A percentile compares a stretch with the other conserved stretches of the same genome.
phyloP scores from a whole-genome alignment of 2,329 filamentous ascomycete genomes.

The Fusarium phyllophilum region DNA sequence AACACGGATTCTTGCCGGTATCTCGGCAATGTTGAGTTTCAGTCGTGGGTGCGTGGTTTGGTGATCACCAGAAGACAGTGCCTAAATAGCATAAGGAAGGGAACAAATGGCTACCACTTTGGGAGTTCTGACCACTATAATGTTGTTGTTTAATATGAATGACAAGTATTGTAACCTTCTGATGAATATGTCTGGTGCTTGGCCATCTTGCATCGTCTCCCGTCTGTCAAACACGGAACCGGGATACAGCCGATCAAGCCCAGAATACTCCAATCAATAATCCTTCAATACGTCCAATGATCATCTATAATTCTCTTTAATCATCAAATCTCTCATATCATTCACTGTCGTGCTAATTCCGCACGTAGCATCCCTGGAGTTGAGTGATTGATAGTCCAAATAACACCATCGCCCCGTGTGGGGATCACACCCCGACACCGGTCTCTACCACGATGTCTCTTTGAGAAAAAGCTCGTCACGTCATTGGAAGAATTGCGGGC shows the following conservation, averaged over 20 bases:
- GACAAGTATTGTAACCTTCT: accelerated
- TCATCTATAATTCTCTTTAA: background rate
- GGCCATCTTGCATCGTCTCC: background rate
- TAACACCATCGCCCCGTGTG: slow-evolving; percentile 42
- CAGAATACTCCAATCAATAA: background rate
- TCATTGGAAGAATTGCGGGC: slow-evolving; percentile 33
- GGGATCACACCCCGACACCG: slow-evolving; percentile 37
- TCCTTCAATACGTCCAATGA: background rate
- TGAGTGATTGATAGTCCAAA: slow-evolving; percentile 43
- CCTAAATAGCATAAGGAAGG: background rate
- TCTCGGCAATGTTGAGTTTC: background rate
- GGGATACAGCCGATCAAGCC: background rate
- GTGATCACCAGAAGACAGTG: background rate
- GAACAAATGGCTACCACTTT: accelerated
- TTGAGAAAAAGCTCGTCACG: slow-evolving; percentile 26
- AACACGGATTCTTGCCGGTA: background rate
- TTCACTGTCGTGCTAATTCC: background rate
- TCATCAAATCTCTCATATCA: background rate
- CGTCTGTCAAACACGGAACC: background rate
- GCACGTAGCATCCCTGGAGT: slow-evolving; percentile 5
- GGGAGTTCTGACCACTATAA: accelerated
- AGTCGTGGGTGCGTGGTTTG: background rate
- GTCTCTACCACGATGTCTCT: slow-evolving; percentile 10
- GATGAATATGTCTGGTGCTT: background rate
- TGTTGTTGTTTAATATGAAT: accelerated